Conservation (phyloP, 2,329 filamentous ascomycete species). For the Coniochaeta sp. region DNA sequence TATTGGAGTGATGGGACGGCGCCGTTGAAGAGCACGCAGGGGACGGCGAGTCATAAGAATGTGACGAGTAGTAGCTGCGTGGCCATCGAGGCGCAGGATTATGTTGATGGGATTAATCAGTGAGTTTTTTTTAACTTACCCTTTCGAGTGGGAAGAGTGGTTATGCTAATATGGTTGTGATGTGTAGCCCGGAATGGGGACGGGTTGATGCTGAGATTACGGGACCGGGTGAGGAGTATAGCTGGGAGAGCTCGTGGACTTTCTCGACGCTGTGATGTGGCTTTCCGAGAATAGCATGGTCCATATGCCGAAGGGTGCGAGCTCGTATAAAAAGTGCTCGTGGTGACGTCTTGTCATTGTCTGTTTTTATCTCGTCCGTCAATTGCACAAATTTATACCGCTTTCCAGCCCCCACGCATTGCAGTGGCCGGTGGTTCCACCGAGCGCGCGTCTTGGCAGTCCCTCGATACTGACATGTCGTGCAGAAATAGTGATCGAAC, state of each 20-base stretch:
- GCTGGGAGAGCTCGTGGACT: slow-evolving; percentile 37
- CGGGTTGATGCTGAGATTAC: slow-evolving; percentile 31
- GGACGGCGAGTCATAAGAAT: slow-evolving; percentile 32
- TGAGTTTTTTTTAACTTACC: slow-evolving; percentile 19
- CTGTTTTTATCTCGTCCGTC: no score
- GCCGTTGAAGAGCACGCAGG: slow-evolving; percentile 53
- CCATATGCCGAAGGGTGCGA: no score
- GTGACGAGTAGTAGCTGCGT: slow-evolving; percentile 60
- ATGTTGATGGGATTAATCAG: slow-evolving; percentile 72
- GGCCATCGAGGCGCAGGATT: slow-evolving; percentile 71
- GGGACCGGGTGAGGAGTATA: slow-evolving; percentile 31
- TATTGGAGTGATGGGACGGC: slow-evolving; percentile 43
- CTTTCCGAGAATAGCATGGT: no score
- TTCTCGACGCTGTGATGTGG: slow-evolving; percentile 25
- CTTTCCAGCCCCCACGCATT: no score
- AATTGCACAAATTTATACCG: no score
- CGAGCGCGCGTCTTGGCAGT: no score
- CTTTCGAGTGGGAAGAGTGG: background rate
- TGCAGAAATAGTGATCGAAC: no score
- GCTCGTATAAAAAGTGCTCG: background rate
- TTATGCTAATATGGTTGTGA: background rate
- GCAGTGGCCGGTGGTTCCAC: no score
- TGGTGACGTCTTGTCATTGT: background rate
- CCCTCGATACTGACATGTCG: no score
- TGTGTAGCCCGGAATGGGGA: slow-evolving; percentile 40